A percentile compares a stretch with the other conserved stretches of the same genome.
Evolutionary conservation across 306 rosid species (phyloP).

Genomic region (Macrotyloma uniflorum): DNA sequence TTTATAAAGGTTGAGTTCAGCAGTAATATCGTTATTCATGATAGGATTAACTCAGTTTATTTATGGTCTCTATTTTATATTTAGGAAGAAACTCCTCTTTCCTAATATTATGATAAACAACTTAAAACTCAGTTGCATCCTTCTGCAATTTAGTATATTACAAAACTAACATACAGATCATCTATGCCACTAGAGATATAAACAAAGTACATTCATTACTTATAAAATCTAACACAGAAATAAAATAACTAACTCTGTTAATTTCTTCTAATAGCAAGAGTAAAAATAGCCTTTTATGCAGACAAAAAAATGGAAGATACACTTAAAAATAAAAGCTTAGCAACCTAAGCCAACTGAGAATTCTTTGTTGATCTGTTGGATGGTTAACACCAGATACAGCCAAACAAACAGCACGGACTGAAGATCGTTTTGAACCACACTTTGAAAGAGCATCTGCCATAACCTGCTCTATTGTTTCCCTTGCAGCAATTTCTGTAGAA

Average conservation of each 20-base stretch:
- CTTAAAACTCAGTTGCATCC: neutral
- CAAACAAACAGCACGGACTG: slow-evolving; percentile 90
- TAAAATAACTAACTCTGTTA: neutral
- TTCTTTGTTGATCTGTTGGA: slow-evolving; percentile 84
- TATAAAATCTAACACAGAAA: slow-evolving; percentile 4
- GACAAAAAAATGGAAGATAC: neutral
- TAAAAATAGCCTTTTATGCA: neutral
- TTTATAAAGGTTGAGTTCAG: neutral
- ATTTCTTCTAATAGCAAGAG: slow-evolving; percentile 9
- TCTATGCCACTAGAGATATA: slow-evolving; percentile 7
- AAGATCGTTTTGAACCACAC: slow-evolving; percentile 76
- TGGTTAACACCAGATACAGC: slow-evolving; percentile 95
- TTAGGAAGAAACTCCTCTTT: neutral
- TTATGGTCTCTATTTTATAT: neutral
- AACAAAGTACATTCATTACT: neutral
- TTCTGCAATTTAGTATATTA: neutral
- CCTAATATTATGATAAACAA: neutral
- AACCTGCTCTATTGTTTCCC: slow-evolving; percentile 84
- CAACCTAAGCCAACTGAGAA: slow-evolving; percentile 82
- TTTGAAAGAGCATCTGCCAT: slow-evolving; percentile 85
- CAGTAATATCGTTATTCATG: neutral
- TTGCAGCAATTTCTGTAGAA: slow-evolving; percentile 80
- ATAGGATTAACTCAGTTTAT: slow-evolving; percentile 17
- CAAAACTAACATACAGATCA: neutral
- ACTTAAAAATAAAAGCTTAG: slow-evolving; percentile 18